These are phyloP conservation scores for Cyclocybe cylindracea DNA, from an alignment of 768 basidiomycete species.

Conservation along the genomic window DNA sequence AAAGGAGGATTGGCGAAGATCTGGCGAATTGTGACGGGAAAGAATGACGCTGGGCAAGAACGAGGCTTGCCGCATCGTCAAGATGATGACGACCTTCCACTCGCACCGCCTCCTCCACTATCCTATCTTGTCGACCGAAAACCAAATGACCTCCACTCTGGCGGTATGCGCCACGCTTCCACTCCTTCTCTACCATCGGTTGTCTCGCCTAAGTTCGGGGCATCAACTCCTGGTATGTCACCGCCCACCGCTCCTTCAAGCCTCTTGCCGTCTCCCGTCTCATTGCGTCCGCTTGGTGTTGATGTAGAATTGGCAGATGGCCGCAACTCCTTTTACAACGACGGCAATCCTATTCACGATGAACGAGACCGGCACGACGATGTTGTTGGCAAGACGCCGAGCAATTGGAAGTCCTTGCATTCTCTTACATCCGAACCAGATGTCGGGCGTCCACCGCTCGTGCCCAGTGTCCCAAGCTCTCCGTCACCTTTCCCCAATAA, in stretches of 20 bases:
- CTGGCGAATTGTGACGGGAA: constrained; percentile 75
- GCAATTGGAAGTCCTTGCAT: constrained; percentile 44
- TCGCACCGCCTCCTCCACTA: constrained; percentile 89
- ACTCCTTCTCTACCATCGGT: constrained; percentile 69
- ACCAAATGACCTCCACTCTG: constrained; percentile 40
- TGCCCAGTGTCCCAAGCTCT: constrained; percentile 26
- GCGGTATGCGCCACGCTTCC: constrained; percentile 58
- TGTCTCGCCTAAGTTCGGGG: constrained; percentile 52
- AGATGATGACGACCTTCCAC: constrained; percentile 72
- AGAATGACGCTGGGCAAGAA: constrained; percentile 34
- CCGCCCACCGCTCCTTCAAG: constrained; percentile 78
- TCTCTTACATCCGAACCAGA: constrained; percentile 64
- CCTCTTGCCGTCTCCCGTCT: constrained; percentile 72
- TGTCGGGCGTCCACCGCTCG: constrained; percentile 45
- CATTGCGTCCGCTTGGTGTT: constrained; percentile 62
- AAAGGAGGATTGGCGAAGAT: constrained; percentile 77
- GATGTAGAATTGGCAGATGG: constrained; percentile 53
- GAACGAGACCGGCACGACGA: constrained; percentile 31
- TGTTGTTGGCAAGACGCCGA: constrained; percentile 29
- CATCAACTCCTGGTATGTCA: constrained; percentile 64
- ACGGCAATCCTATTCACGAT: constrained; percentile 46
- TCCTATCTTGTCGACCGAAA: constrained; percentile 80
- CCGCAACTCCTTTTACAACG: constrained; percentile 37
- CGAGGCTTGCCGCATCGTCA: constrained; percentile 36
- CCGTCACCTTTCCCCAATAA: constrained; percentile 25